Conservation (phyloP, 2,329 filamentous ascomycete species). For the Diaporthe humulicola region DNA sequence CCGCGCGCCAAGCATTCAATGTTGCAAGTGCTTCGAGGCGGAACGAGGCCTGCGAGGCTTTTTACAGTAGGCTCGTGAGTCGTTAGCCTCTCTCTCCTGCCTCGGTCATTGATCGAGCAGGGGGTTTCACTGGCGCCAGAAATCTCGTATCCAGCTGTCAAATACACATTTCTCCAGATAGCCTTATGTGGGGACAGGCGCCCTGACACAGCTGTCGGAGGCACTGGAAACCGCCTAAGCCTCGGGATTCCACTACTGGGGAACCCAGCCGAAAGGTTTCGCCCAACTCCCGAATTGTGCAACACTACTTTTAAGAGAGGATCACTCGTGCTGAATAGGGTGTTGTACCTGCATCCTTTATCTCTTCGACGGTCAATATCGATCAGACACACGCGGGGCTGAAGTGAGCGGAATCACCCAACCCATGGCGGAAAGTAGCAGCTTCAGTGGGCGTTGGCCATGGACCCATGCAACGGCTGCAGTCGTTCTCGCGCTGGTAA, state of each 20-base stretch:
- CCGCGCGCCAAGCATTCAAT: not conserved
- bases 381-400: too few relatives aligned
- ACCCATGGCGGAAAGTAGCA: not conserved
- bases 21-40: not conserved
- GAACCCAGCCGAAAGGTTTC: not conserved
- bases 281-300: not conserved
- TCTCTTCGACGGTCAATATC: not conserved
- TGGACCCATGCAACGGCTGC: not conserved
- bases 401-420: not conserved
- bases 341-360: not conserved
- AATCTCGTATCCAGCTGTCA: conserved; percentile 25
- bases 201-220: not conserved
- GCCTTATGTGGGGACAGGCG: not conserved
- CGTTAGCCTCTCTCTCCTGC: not conserved
- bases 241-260: not conserved
- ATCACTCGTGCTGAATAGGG: not conserved
- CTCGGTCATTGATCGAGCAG: conserved; percentile 4
- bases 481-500: conserved; percentile 8
- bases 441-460: too few relatives aligned
- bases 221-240: not conserved
- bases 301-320: not conserved
- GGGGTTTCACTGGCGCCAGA: not conserved
- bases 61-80: too few relatives aligned
- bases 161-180: not conserved
- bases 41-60: not conserved